Conservation (phyloP, 2,329 filamentous ascomycete species). For the Fusarium duplospermum region DNA sequence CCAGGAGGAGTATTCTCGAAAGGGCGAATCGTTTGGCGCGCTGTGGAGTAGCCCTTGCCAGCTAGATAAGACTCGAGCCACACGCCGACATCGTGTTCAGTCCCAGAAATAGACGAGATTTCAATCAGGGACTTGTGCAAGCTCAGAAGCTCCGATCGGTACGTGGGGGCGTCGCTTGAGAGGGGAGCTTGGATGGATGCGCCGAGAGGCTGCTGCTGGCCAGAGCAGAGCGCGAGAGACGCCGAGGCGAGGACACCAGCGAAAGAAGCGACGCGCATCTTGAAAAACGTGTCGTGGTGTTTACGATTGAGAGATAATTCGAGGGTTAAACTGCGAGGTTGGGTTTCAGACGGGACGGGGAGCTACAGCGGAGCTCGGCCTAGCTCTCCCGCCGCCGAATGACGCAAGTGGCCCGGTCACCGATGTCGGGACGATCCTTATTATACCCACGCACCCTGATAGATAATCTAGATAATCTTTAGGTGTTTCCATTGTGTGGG, state of each 20-base stretch:
- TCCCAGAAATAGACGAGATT: conserved; percentile 76
- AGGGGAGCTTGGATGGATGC: not conserved
- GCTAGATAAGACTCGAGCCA: conserved; percentile 77
- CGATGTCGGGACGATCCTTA: conserved; percentile 28
- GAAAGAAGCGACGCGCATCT: conserved; percentile 27
- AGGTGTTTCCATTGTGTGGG: not conserved
- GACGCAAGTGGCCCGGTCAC: conserved; percentile 22
- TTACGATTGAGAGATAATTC: conserved; percentile 7
- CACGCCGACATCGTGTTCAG: conserved; percentile 75
- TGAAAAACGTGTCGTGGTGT: conserved; percentile 12
- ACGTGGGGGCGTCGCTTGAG: conserved; percentile 44
- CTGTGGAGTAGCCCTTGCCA: conserved; percentile 55
- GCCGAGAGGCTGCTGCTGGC: conserved; percentile 24
- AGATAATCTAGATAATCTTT: not conserved
- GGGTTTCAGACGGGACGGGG: not conserved
- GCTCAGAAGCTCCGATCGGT: conserved; percentile 68
- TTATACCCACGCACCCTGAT: conserved; percentile 19
- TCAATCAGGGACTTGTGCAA: conserved; percentile 82
- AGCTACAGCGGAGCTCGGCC: conserved; percentile 15
- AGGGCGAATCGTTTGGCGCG: conserved; percentile 55
- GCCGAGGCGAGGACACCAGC: conserved; percentile 22
- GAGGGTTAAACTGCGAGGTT: not conserved
- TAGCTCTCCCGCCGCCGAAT: conserved; percentile 17
- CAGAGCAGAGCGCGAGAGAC: conserved; percentile 20
- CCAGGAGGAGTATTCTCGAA: conserved; percentile 45